Conservation (phyloP, 2,329 filamentous ascomycete genomes). For the Cercospora sp. region DNA sequence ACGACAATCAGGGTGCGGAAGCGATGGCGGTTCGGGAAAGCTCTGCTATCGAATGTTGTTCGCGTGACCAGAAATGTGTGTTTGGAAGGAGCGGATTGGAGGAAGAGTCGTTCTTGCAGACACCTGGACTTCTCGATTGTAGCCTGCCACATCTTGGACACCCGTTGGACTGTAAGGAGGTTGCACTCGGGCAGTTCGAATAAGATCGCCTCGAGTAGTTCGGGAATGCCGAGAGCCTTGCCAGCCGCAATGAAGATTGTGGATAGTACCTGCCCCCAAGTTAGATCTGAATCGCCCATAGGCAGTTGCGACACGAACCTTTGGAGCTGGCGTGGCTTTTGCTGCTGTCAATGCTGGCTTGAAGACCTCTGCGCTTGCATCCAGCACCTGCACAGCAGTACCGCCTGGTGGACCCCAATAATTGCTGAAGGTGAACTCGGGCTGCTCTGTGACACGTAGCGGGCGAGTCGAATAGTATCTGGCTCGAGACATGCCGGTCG, state of each 20-base stretch:
- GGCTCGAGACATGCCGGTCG: background rate
- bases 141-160: constrained; percentile 9
- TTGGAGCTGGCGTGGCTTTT: background rate
- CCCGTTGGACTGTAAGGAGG: constrained; percentile 8
- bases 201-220: constrained; percentile 23
- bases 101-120: constrained; percentile 15
- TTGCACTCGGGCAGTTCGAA: background rate
- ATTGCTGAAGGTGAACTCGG: background rate
- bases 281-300: background rate
- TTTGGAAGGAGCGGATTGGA: background rate
- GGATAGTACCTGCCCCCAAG: background rate
- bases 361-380: background rate
- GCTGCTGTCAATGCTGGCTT: background rate
- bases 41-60: background rate
- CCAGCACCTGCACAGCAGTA: background rate
- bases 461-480: background rate
- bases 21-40: background rate
- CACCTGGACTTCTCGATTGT: background rate
- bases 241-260: background rate
- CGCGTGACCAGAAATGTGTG: constrained; percentile 1
- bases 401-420: background rate
- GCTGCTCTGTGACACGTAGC: background rate
- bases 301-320: background rate
- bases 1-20: background rate
- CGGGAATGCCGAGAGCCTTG: constrained; percentile 19